Conservation (phyloP, 768 basidiomycete genomes). For the Trametes elegans region DNA sequence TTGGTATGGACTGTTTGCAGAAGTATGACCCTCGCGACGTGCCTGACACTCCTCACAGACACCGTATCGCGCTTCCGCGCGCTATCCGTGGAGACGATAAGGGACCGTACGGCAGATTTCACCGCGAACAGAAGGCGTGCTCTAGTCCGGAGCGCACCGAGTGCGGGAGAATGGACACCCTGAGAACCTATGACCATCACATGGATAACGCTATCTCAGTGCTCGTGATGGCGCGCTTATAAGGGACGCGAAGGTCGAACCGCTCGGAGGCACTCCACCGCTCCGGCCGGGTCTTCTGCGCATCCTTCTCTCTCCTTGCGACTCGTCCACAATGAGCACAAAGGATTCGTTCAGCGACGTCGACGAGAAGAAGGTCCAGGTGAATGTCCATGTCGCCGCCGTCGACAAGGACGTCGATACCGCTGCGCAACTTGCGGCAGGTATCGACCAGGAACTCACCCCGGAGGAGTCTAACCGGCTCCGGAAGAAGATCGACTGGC, state of each 20-base stretch:
- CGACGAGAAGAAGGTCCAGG: slow-evolving; percentile 33
- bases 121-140: neutral
- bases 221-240: slow-evolving; percentile 3
- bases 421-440: slow-evolving; percentile 55
- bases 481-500: slow-evolving; percentile 62
- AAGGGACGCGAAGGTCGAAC: neutral
- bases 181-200: slow-evolving; percentile 8
- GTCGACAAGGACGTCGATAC: slow-evolving; percentile 56
- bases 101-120: neutral
- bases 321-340: slow-evolving; percentile 17
- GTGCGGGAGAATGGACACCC: slow-evolving; percentile 8
- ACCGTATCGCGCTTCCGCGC: neutral
- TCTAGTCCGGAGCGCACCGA: neutral
- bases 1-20: neutral
- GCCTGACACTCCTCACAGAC: too few relatives aligned
- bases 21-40: too few relatives aligned
- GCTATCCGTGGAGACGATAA: slow-evolving; percentile 1
- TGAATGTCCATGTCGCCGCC: slow-evolving; percentile 33
- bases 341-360: slow-evolving; percentile 20
- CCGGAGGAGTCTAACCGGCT: slow-evolving; percentile 51
- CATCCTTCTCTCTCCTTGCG: neutral
- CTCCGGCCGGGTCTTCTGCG: neutral
- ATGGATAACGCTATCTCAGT: slow-evolving; percentile 14
- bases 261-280: neutral
- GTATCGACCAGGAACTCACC: slow-evolving; percentile 43